These are phyloP conservation scores for Aspergillus sp. DNA, from an alignment of 2,329 filamentous ascomycete species.

Conservation along the genomic window DNA sequence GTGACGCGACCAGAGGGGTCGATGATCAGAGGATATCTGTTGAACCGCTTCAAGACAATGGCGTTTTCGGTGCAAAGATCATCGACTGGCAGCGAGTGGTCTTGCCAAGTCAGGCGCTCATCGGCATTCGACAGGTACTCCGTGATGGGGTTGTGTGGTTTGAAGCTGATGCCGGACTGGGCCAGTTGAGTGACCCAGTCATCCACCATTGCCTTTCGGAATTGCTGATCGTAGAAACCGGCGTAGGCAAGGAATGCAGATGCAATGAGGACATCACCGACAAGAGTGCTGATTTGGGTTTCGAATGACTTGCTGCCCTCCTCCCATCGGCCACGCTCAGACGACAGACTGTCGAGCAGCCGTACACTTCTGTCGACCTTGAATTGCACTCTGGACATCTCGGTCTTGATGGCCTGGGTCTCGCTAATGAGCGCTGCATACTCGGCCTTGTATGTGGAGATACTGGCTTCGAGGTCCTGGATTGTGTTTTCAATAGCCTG, in stretches of 20 bases:
- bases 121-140: slow-evolving; percentile 97
- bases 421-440: slow-evolving; percentile 95
- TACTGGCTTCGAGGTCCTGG: slow-evolving; percentile 76
- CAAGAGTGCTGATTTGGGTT: slow-evolving; percentile 92
- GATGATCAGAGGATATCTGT: slow-evolving; percentile 96
- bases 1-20: slow-evolving; percentile 93
- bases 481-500: slow-evolving; percentile 89
- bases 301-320: slow-evolving; percentile 97
- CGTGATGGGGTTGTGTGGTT: slow-evolving; percentile 87
- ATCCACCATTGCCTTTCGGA: slow-evolving; percentile 95
- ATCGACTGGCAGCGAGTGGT: slow-evolving; percentile 87
- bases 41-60: slow-evolving; percentile 95
- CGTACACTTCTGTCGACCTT: slow-evolving; percentile 97
- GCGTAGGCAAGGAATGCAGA: slow-evolving; percentile 95
- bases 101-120: slow-evolving; percentile 91
- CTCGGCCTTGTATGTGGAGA: slow-evolving; percentile 91
- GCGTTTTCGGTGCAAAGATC: slow-evolving; percentile 98
- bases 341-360: slow-evolving; percentile 89
- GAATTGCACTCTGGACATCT: slow-evolving; percentile 94
- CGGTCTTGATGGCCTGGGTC: slow-evolving; percentile 92
- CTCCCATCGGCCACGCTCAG: slow-evolving; percentile 90
- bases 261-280: slow-evolving; percentile 93
- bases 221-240: slow-evolving; percentile 95
- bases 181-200: slow-evolving; percentile 94
- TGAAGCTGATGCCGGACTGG: slow-evolving; percentile 88